Base-by-base conservation (phyloP, 345 rosid species). In the Ceriops decandra region DNA sequence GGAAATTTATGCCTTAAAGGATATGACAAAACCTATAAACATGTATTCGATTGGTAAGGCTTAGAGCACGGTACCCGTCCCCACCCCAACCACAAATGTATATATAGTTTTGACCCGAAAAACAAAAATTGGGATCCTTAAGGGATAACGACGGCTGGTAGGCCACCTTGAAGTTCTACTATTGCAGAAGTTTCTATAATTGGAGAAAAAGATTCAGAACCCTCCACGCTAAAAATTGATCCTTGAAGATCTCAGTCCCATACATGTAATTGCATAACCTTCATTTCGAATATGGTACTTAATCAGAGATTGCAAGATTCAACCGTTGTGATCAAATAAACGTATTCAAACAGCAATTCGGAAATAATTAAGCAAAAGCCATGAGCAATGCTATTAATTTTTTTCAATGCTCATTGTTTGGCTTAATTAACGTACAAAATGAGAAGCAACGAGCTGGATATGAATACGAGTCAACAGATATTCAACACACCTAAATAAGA, bases 401-500 rank as follows among this genome's bases (percentile, higher is more conserved):
- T 31, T 53, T 31, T 53, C 38, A 62, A 63, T 33, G 54, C 26
- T 38, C 49, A 64, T 64, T 47, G 64, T 56, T 70, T 52, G 26
- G 61, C 30, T 63, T n/a, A 52, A 26, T 0, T 2, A 15, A 27
- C 24, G n/a, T 35, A 52, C 47, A 49, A 31, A 35, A 71, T 38
- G 22, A 30, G 8, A 63, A 56, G 5, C 5, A 54, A 26, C 62
- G 57, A 71, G 74, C 68, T 71, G 68, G 68, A 64, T 36, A 16
- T 32, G 22, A 42, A 53, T n/a, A 32, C 36, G 19, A 24, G 46
- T 59, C 57, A 19, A 42, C 47, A 31, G 47, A 63, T 57, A 70
- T 24, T 21, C 53, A 30, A 63, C 46, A 62, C 47, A 15, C 42
- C 68, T 27, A 26, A 46, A 22, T 42, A 20, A 24, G 11, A 7